Conservation (phyloP, 2,329 filamentous ascomycete species). For the Pseudocercospora cruenta region DNA sequence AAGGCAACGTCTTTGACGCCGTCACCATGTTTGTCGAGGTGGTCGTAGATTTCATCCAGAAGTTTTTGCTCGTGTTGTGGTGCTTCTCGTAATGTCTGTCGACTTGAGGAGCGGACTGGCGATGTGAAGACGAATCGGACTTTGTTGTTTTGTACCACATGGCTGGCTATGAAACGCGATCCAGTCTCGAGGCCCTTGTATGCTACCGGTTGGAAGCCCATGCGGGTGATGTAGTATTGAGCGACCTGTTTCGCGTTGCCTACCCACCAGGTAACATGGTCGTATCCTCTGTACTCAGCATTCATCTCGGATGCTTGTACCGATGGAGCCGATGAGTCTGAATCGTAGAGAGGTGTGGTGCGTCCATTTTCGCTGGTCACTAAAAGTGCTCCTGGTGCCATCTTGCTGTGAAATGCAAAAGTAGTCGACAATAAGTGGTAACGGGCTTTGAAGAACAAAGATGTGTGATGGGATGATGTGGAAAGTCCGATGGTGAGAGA, state of each 20-base stretch:
- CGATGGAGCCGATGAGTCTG: constrained; percentile 17
- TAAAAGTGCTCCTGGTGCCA: constrained; percentile 45
- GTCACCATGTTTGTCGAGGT: constrained; percentile 86
- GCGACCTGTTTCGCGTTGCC: constrained; percentile 96
- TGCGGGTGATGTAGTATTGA: constrained; percentile 81
- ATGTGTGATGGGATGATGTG: neutral
- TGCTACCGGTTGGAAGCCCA: constrained; percentile 82
- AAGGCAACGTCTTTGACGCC: constrained; percentile 95
- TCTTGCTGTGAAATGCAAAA: constrained; percentile 17
- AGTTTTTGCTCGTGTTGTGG: constrained; percentile 63
- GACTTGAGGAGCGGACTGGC: constrained; percentile 62
- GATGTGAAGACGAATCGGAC: constrained; percentile 85
- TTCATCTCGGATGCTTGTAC: constrained; percentile 17
- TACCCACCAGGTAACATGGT: constrained; percentile 94
- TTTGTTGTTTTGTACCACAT: constrained; percentile 76
- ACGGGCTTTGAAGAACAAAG: neutral
- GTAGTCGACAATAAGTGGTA: constrained; percentile 1
- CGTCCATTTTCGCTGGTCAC: constrained; percentile 37
- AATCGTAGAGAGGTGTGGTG: constrained; percentile 29
- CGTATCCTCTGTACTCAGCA: constrained; percentile 73
- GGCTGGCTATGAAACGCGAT: constrained; percentile 76
- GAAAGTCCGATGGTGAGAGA: neutral
- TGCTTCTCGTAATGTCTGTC: constrained; percentile 29
- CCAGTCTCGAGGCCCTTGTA: constrained; percentile 90
- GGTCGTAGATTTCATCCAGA: constrained; percentile 75